phyloP scores from a whole-genome alignment of 2,329 filamentous ascomycete species.

The Zymoseptoria crescenta region DNA sequence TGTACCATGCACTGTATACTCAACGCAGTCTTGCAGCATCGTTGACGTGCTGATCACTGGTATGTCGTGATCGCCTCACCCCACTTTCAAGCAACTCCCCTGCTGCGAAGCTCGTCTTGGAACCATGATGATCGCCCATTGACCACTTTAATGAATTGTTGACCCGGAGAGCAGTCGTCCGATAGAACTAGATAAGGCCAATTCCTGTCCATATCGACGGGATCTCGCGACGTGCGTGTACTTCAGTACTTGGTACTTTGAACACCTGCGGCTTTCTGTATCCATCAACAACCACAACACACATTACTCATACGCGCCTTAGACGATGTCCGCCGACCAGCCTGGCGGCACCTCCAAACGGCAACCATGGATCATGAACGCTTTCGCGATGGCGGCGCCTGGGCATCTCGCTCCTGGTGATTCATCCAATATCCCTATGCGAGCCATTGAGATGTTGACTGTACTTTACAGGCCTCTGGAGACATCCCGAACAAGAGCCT shows the following conservation, averaged over 20 bases:
- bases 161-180: not conserved
- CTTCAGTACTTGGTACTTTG: not conserved
- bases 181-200: not conserved
- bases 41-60: not conserved
- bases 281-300: not conserved
- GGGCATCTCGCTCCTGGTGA: constrained; percentile 39
- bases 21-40: not conserved
- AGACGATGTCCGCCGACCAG: not conserved
- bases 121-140: not conserved
- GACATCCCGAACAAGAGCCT: constrained; percentile 30
- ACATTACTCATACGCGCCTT: not conserved
- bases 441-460: not conserved
- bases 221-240: not conserved
- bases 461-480: constrained; percentile 21
- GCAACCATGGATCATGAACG: constrained; percentile 41
- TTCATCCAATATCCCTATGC: not conserved
- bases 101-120: not conserved
- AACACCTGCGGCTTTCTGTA: not conserved
- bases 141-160: not conserved
- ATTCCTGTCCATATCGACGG: not conserved
- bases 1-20: not conserved
- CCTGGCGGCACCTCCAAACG: not conserved
- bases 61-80: not conserved
- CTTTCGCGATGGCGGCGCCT: constrained; percentile 43
- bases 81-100: not conserved